These are phyloP conservation scores for Schizophyllum commune DNA, from an alignment of 1,284 basidiomycete species.

Conservation along the genomic window DNA sequence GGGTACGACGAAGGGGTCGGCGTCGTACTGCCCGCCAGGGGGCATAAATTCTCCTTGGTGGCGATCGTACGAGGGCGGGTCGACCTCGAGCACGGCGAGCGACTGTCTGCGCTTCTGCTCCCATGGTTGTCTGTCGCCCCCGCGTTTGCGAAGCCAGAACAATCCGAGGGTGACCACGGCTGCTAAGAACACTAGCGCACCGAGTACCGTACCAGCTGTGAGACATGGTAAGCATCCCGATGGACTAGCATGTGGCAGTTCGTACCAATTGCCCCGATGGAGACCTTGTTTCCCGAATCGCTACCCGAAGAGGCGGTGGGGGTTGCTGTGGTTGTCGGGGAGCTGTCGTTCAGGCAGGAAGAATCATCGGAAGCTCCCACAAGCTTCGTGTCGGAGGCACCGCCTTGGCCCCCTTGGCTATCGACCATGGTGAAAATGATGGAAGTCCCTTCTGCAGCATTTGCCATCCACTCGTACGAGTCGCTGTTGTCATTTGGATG, in stretches of 20 bases:
- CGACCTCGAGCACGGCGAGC: conserved; percentile 9
- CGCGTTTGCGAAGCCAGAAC: conserved; percentile 38
- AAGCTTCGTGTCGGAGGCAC: conserved; percentile 1
- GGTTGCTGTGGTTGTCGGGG: conserved; percentile 27
- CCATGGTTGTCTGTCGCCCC: conserved; percentile 13
- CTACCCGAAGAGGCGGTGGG: conserved; percentile 23
- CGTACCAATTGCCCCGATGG: conserved; percentile 27
- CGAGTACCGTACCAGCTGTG: conserved; percentile 54
- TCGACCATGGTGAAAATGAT: conserved; percentile 56
- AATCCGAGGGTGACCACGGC: conserved; percentile 41
- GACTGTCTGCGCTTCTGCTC: background rate
- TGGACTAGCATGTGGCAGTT: background rate
- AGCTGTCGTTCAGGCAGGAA: conserved; percentile 15
- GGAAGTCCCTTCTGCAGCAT: conserved; percentile 51
- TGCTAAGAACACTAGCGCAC: conserved; percentile 43
- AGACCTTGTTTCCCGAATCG: conserved; percentile 20
- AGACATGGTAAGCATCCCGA: background rate
- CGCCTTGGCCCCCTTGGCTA: conserved; percentile 15
- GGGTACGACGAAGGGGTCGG: conserved; percentile 18
- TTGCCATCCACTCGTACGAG: conserved; percentile 48
- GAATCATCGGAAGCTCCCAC: conserved; percentile 7
- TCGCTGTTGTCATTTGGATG: conserved; percentile 33
- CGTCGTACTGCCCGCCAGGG: conserved; percentile 17
- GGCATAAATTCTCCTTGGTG: conserved; percentile 14
- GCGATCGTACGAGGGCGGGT: conserved; percentile 13